A percentile compares a stretch with the other conserved stretches of the same genome.
phyloP scores from a whole-genome alignment of 2,329 filamentous ascomycete species.

The Xylogone sp. region DNA sequence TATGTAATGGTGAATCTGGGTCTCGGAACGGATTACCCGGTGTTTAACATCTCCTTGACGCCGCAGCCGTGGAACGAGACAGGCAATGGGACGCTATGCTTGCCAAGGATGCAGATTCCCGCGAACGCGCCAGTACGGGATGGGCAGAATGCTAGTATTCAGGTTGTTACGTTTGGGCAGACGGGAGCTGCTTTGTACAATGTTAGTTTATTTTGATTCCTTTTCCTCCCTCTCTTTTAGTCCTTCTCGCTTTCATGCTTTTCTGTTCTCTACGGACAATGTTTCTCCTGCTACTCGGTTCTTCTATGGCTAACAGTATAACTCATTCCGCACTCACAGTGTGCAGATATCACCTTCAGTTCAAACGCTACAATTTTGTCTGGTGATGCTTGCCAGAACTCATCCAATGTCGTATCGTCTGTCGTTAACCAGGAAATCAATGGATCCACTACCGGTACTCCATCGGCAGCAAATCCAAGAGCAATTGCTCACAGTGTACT shows the following conservation, averaged over 20 bases:
- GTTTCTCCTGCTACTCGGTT: background rate
- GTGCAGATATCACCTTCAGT: slow-evolving; percentile 69
- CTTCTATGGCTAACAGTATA: background rate
- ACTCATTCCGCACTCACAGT: slow-evolving; percentile 40
- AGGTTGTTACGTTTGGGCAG: slow-evolving; percentile 63
- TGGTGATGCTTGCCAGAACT: slow-evolving; percentile 52
- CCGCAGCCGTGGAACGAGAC: slow-evolving; percentile 54
- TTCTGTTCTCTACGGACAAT: no score
- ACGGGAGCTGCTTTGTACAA: slow-evolving; percentile 63
- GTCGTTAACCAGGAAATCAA: slow-evolving; percentile 19
- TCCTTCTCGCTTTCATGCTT: no score
- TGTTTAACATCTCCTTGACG: slow-evolving; percentile 67
- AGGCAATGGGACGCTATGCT: slow-evolving; percentile 62
- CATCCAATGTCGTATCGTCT: slow-evolving; percentile 47
- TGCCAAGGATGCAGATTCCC: slow-evolving; percentile 55
- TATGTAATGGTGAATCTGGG: slow-evolving; percentile 50
- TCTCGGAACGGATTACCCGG: slow-evolving; percentile 47
- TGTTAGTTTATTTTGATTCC: slow-evolving; percentile 32
- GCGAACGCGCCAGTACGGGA: slow-evolving; percentile 46
- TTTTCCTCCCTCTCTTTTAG: background rate
- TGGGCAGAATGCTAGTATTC: slow-evolving; percentile 62
- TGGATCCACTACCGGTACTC: background rate
- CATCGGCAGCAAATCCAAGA: background rate
- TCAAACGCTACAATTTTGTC: slow-evolving; percentile 42
- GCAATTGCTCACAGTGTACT: no score